Percentiles rank a stretch among this genome's conserved stretches.
Conservation (phyloP, 768 basidiomycete species). For the Rubroboletus pulcherrimus region DNA sequence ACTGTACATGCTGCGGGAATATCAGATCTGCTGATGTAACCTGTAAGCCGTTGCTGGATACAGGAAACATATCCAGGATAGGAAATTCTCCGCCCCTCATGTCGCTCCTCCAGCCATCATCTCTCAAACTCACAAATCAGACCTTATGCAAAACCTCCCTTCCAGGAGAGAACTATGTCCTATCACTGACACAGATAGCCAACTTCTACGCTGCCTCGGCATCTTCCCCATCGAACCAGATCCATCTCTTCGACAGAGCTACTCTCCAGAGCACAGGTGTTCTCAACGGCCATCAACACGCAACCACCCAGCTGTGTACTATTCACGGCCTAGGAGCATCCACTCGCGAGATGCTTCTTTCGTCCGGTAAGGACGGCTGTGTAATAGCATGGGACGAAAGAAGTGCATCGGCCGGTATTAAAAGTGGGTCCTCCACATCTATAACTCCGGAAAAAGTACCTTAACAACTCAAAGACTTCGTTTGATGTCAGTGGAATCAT, state of each 20-base stretch:
- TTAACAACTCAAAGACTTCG: slow-evolving; percentile 38
- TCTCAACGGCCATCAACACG: slow-evolving; percentile 54
- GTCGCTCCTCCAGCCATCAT: slow-evolving; percentile 24
- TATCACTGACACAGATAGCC: slow-evolving; percentile 49
- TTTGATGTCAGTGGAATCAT: slow-evolving; percentile 43
- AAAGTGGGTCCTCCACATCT: slow-evolving; percentile 46
- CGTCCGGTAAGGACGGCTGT: slow-evolving; percentile 67
- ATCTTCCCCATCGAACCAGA: slow-evolving; percentile 55
- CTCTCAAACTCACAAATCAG: slow-evolving; percentile 15
- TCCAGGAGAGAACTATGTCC: slow-evolving; percentile 52
- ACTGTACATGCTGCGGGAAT: slow-evolving; percentile 3
- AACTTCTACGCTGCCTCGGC: slow-evolving; percentile 61
- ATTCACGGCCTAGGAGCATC: slow-evolving; percentile 40
- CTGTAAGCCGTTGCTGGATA: neutral
- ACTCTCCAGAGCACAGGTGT: slow-evolving; percentile 45
- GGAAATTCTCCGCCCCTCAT: slow-evolving; percentile 24
- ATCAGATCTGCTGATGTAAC: neutral
- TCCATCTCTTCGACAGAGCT: slow-evolving; percentile 62
- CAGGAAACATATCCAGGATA: slow-evolving; percentile 24
- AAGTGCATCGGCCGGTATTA: slow-evolving; percentile 44
- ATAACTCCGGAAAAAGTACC: slow-evolving; percentile 1
- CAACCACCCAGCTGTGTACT: slow-evolving; percentile 53
- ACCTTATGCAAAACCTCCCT: slow-evolving; percentile 33
- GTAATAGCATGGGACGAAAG: slow-evolving; percentile 78
- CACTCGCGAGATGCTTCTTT: slow-evolving; percentile 46